A percentile compares a stretch with the other conserved stretches of the same genome.
These are phyloP conservation scores for Kodamaea sp. DNA, from an alignment of 1,139 yeast genomes.

Conservation along the genomic window DNA sequence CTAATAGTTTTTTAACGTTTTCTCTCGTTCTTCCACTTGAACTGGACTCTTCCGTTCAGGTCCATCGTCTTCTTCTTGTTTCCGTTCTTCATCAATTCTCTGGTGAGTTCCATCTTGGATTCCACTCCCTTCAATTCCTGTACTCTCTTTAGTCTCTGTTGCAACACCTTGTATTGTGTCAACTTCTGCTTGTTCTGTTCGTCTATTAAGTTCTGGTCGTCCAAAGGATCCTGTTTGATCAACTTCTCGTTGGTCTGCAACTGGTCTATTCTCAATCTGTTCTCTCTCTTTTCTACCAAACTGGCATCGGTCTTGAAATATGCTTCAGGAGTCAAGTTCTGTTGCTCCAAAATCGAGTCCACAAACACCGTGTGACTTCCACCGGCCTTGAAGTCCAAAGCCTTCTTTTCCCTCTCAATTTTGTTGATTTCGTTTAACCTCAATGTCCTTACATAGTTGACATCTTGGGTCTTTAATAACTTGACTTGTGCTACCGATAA, in stretches of 20 bases:
- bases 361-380: slow-evolving; percentile 89
- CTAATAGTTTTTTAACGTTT: no score
- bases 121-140: slow-evolving; percentile 67
- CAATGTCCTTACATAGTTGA: slow-evolving; percentile 78
- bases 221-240: slow-evolving; percentile 25
- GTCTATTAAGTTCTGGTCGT: slow-evolving; percentile 38
- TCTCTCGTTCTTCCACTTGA: slow-evolving; percentile 85
- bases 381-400: slow-evolving; percentile 51
- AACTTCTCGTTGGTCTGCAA: slow-evolving; percentile 43
- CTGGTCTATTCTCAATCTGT: slow-evolving; percentile 67
- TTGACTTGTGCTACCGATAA: slow-evolving; percentile 75
- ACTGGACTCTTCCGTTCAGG: slow-evolving; percentile 65
- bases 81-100: slow-evolving; percentile 90
- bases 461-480: slow-evolving; percentile 85
- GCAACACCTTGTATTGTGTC: slow-evolving; percentile 54
- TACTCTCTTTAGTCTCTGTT: slow-evolving; percentile 67
- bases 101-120: slow-evolving; percentile 69
- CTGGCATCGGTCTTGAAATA: slow-evolving; percentile 71
- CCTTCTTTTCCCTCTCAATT: slow-evolving; percentile 60
- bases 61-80: slow-evolving; percentile 73
- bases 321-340: slow-evolving; percentile 60
- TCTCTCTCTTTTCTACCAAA: slow-evolving; percentile 65
- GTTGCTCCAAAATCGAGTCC: slow-evolving; percentile 57
- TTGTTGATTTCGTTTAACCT: slow-evolving; percentile 67
- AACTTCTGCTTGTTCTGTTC: slow-evolving; percentile 56